Evolutionary conservation across 2,329 filamentous ascomycete species (phyloP), one percentile per base, ranked within the genome.

Genomic region (Cercospora beticola): DNA sequence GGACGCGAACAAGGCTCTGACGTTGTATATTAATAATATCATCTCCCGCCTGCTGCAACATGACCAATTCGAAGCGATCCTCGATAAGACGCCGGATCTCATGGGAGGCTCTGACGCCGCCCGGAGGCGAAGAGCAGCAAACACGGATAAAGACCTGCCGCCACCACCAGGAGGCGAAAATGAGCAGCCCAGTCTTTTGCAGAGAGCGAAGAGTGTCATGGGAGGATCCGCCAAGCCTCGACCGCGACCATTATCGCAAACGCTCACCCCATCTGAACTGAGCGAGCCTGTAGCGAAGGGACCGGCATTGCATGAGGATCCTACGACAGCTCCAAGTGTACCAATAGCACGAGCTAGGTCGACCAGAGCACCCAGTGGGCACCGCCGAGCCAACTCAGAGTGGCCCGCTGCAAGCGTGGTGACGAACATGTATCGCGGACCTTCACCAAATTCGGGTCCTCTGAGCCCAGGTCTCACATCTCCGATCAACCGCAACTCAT

Each of bases 21-120:
- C 93, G 26, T 85, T 98, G 72, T 99, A 99, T 83, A 97, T 99
- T 84, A 97, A 98, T 87, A 97, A 95, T 83, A 98, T 99, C 79
- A 97, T 99, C 79, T 95, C 95, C 79, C 91, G 95, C 66, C 88
- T 99, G 56, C 86, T 99, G 70, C 92, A 97, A 78, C 92, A 97
- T 81, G 92, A 97, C 76, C 94, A 97, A 74, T 98, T 97, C 74
- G 94, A 99, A 82, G 89, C 92, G 70, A 97, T 98, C 69, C 85
- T 97, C 49, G 93, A 97, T 78, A 91, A 92, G 79, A 92, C 90
- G 8, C 87, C 88, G 62, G 87, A 90, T 66, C 82, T 84, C 72
- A 88, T 89, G 74, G 81, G 83, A 28, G 82, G 83, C 28, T 76
- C 79, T 3, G 67, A 74, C 30, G 74, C 78, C 16, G 56, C 54